Conservation (phyloP, 2,329 filamentous ascomycete genomes). For the Ascochyta pisi region DNA sequence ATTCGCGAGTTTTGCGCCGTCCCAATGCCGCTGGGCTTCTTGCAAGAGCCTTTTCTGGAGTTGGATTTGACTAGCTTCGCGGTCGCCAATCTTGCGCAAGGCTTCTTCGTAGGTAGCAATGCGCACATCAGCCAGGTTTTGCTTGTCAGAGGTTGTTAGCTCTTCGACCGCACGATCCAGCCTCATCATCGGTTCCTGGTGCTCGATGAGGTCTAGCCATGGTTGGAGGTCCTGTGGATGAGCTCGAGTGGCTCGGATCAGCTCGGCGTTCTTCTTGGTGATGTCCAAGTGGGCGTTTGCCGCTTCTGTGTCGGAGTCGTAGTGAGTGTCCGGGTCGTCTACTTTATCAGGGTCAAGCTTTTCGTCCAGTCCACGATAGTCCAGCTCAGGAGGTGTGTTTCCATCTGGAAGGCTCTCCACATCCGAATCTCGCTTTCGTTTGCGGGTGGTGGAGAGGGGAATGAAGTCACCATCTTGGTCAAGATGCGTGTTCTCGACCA, state of each 20-base stretch:
- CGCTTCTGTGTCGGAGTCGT: constrained; percentile 33
- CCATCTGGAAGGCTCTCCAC: constrained; percentile 23
- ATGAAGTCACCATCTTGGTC: constrained; percentile 41
- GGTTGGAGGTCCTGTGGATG: constrained; percentile 70
- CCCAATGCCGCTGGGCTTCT: constrained; percentile 79
- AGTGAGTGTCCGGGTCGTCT: constrained; percentile 48
- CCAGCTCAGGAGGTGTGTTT: constrained; percentile 16
- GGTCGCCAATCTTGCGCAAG: constrained; percentile 61
- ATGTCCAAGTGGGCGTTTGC: constrained; percentile 32
- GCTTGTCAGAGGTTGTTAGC: constrained; percentile 66
- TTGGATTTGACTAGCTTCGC: constrained; percentile 59
- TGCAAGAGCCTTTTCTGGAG: constrained; percentile 74
- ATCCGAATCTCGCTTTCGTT: constrained; percentile 27
- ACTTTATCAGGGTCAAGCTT: constrained; percentile 16
- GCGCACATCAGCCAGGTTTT: constrained; percentile 78
- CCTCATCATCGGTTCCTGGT: constrained; percentile 74
- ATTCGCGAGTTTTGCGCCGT: constrained; percentile 62
- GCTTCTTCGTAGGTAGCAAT: constrained; percentile 82
- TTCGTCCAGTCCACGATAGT: constrained; percentile 51
- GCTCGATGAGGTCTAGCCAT: constrained; percentile 80
- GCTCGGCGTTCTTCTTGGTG: constrained; percentile 63
- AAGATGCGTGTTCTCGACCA: neutral
- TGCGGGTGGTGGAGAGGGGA: constrained; percentile 26
- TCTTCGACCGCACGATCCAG: constrained; percentile 54
- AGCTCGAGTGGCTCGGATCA: constrained; percentile 70